Percentiles rank a stretch among this genome's conserved stretches.
phyloP scores from a whole-genome alignment of 2,329 filamentous ascomycete genomes.

The Fusarium coffeatum region DNA sequence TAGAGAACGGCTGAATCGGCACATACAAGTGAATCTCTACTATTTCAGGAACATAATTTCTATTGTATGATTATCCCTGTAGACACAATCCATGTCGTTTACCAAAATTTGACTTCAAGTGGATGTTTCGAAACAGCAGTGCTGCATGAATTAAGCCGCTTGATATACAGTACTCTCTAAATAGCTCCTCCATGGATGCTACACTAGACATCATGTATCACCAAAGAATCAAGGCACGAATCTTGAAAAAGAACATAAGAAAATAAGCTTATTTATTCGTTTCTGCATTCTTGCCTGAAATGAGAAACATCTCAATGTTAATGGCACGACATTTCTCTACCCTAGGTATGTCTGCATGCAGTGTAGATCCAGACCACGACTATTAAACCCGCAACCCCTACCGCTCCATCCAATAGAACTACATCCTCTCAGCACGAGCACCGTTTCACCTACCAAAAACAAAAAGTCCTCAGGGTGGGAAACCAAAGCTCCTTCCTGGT shows the following conservation, averaged over 20 bases:
- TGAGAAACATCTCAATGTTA: not conserved
- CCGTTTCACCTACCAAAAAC: not conserved
- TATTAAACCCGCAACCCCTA: conserved; percentile 10
- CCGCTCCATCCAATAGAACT: conserved; percentile 32
- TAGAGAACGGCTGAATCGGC: not conserved
- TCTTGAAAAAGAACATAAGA: not conserved
- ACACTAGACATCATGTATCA: not conserved
- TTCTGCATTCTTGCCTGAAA: not conserved
- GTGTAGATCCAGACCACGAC: conserved; percentile 24
- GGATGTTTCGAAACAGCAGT: not conserved
- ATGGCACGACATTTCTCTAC: not conserved
- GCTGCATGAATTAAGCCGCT: not conserved
- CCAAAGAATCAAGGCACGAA: not conserved
- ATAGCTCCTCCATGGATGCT: not conserved
- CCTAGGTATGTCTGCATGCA: not conserved
- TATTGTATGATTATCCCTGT: not conserved
- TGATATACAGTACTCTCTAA: not conserved
- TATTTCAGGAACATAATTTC: not conserved
- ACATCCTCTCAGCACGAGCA: conserved; percentile 32
- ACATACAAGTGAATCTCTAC: not conserved
- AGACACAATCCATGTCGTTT: not conserved
- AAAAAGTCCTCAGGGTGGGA: conserved; percentile 25
- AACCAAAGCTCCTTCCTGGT: not conserved
- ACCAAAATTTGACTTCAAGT: not conserved
- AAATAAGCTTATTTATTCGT: not conserved